Percentiles rank a stretch among this genome's conserved stretches.
These are phyloP conservation scores for Thalassiosira livingstoniorum DNA, from an alignment of 352 stramenopile genomes.

Conservation along the genomic window DNA sequence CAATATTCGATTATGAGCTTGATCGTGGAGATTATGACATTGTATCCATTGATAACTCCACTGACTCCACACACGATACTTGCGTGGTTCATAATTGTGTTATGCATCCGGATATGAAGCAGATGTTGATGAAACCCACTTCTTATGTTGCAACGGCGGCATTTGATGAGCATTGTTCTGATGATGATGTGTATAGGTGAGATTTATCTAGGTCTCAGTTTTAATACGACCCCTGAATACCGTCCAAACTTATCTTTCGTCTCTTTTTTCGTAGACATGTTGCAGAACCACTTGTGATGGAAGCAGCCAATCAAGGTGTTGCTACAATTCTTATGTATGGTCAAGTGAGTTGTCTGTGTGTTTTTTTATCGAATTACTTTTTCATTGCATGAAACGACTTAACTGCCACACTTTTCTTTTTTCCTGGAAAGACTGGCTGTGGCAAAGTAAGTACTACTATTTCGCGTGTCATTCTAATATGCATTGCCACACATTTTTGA, in stretches of 20 bases:
- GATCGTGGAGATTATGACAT: slow-evolving; percentile 90
- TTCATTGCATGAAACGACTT: neutral
- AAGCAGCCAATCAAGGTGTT: slow-evolving; percentile 84
- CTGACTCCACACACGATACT: slow-evolving; percentile 58
- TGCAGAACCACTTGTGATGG: slow-evolving; percentile 84
- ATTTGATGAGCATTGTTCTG: slow-evolving; percentile 87
- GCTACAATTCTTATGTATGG: slow-evolving; percentile 88
- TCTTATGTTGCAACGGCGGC: slow-evolving; percentile 86
- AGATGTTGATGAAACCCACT: slow-evolving; percentile 89
- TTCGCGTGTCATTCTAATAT: too few relatives aligned
- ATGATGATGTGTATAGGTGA: slow-evolving; percentile 87
- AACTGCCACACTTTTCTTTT: neutral
- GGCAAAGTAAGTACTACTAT: slow-evolving; percentile 55
- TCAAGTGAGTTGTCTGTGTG: slow-evolving; percentile 23
- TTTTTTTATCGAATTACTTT: neutral
- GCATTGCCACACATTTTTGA: too few relatives aligned
- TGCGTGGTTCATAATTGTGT: slow-evolving; percentile 91
- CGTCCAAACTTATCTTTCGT: too few relatives aligned
- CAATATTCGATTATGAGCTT: slow-evolving; percentile 89
- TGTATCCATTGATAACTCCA: slow-evolving; percentile 82
- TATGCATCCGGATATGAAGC: slow-evolving; percentile 91
- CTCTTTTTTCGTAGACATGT: too few relatives aligned
- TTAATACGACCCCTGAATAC: too few relatives aligned
- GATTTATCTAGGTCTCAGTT: too few relatives aligned
- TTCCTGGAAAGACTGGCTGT: slow-evolving; percentile 53